Evolutionary conservation across 164 flowering plant species (phyloP), one percentile per base, ranked within the genome.

Genomic region (grape (Vitis vinifera)): DNA sequence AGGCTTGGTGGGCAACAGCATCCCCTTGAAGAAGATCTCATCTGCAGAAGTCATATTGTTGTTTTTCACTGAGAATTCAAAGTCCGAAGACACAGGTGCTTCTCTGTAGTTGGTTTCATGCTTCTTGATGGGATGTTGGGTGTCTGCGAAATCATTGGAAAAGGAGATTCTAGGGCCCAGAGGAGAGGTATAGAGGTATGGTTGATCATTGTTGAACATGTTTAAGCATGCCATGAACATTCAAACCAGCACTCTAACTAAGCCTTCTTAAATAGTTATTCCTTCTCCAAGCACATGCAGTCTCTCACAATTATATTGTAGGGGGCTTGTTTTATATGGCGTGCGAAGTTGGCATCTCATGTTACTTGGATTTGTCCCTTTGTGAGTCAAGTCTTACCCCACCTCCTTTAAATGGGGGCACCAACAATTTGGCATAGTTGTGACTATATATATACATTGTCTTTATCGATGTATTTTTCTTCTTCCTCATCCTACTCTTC

Each of bases 21-120:
- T 76, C 0, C 95, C 95, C 76, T 89, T 80, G 77, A 53, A 87
- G 81, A 92, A 83, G 58, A 90, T 73, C 79, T 92, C 88, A 69
- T 92, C 97, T 10, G 95, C 95, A 37, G 88, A 60, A 8, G 80
- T 85, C 87, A 87, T 84, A 55, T 69, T 23, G 78, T 76, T 57
- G 74, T 80, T 82, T 15, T 75, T 64, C 10, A 83, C 87, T 8
- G 88, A 81, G 77, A 92, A 92, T 62, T 84, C 93, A 67, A 92
- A 92, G 59, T 90, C 92, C 1, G 91, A 80, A 2, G 95, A 84
- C 2, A 76, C 91, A 0, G 91, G 87, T 8, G 91, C 84, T 69
- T 84, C 87, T 62, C 79, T 77, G 67, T 78, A 80, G 71, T 65
- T 76, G 70, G 71, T 73, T 23, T 89, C 86, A n/a, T 65, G 78